A percentile compares a stretch with the other conserved stretches of the same genome.
phyloP scores from a whole-genome alignment of 768 basidiomycete species.

The Tulasnella calospora region DNA sequence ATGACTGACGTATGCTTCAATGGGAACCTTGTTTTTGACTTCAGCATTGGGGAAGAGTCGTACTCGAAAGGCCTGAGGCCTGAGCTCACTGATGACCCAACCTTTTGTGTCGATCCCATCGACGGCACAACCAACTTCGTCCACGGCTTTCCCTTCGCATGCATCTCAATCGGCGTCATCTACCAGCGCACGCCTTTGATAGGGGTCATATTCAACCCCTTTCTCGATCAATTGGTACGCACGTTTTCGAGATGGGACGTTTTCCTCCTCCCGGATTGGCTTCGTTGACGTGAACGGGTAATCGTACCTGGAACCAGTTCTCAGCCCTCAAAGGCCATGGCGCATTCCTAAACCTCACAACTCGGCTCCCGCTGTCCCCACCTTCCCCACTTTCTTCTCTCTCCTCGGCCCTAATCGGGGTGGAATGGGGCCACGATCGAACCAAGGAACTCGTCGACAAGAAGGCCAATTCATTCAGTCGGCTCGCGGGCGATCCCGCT shows the following conservation, averaged over 20 bases:
- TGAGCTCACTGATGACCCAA: slow-evolving; percentile 78
- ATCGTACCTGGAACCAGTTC: slow-evolving; percentile 43
- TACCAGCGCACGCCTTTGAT: slow-evolving; percentile 75
- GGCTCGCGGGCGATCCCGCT: slow-evolving; percentile 66
- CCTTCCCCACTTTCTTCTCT: slow-evolving; percentile 60
- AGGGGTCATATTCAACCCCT: slow-evolving; percentile 91
- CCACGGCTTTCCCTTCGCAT: slow-evolving; percentile 80
- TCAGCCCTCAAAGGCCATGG: slow-evolving; percentile 75
- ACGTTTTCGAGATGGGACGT: neutral
- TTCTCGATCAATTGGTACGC: slow-evolving; percentile 70
- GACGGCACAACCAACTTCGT: slow-evolving; percentile 89
- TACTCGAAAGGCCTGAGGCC: slow-evolving; percentile 67
- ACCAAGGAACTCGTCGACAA: slow-evolving; percentile 47
- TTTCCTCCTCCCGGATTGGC: no score
- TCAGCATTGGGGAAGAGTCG: slow-evolving; percentile 90
- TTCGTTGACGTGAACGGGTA: neutral
- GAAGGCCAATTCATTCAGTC: slow-evolving; percentile 64
- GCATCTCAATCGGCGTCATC: slow-evolving; percentile 87
- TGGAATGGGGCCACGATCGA: slow-evolving; percentile 89
- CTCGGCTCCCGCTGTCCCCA: slow-evolving; percentile 58
- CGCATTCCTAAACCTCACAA: slow-evolving; percentile 59
- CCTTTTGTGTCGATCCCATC: slow-evolving; percentile 95
- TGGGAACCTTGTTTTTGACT: slow-evolving; percentile 12
- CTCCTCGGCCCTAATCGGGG: slow-evolving; percentile 64
- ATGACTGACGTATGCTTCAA: slow-evolving; percentile 15